Evolutionary conservation across 345 rosid species (phyloP).

Genomic region (Moricandia moricandioides): DNA sequence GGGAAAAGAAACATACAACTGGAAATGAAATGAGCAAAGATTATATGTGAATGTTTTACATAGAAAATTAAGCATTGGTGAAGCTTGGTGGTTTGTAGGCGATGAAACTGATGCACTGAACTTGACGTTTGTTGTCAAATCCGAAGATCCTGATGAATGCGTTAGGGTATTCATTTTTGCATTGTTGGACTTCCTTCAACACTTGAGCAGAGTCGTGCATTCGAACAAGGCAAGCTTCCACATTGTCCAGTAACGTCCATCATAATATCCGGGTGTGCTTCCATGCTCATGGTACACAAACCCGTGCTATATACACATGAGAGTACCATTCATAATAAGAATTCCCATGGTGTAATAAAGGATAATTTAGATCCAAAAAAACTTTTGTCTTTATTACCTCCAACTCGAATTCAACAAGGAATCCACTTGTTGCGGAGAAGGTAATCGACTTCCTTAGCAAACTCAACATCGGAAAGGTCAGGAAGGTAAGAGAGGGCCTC

Average conservation of each 20-base stretch:
- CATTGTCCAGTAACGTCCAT: not conserved
- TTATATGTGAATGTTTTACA: constrained; percentile 2
- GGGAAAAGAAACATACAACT: constrained; percentile 6
- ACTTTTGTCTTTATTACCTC: not conserved
- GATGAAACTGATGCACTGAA: not conserved
- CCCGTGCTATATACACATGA: not conserved
- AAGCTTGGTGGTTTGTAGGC: not conserved
- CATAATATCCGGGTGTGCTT: not conserved
- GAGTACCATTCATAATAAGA: not conserved
- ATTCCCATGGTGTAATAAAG: not conserved
- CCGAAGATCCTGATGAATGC: not conserved
- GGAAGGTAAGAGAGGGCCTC: not conserved
- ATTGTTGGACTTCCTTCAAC: not conserved
- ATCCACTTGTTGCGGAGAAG: not conserved
- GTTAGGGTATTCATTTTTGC: not conserved
- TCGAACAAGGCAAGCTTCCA: not conserved
- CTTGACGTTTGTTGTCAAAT: not conserved
- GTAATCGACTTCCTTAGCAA: not conserved
- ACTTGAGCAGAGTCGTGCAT: not conserved
- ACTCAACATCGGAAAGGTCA: not conserved
- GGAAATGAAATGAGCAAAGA: constrained; percentile 23
- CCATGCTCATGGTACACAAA: not conserved
- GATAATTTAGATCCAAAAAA: not conserved
- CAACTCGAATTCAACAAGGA: not conserved
- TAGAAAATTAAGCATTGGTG: not conserved